These are phyloP conservation scores for Coniella vitis DNA, from an alignment of 2,329 filamentous ascomycete species.

Conservation along the genomic window DNA sequence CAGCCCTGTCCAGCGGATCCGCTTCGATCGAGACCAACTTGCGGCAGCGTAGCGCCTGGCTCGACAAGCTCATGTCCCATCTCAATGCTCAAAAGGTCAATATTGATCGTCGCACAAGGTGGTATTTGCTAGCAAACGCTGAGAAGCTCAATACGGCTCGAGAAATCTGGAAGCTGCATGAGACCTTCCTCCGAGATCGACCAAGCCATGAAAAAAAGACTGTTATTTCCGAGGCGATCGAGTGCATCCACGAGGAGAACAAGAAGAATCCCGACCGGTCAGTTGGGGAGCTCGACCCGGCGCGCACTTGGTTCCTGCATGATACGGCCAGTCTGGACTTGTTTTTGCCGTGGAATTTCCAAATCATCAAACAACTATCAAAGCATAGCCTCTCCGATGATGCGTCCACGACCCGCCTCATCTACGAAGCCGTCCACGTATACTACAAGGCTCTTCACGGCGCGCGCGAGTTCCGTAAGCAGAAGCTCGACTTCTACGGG, in stretches of 20 bases:
- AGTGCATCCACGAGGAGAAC: slow-evolving; percentile 68
- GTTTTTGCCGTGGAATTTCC: slow-evolving; percentile 72
- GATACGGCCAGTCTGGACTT: slow-evolving; percentile 67
- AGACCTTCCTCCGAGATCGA: slow-evolving; percentile 56
- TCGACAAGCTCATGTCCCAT: slow-evolving; percentile 68
- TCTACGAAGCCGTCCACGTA: slow-evolving; percentile 60
- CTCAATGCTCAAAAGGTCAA: slow-evolving; percentile 59
- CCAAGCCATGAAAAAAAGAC: slow-evolving; percentile 58
- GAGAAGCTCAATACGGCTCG: slow-evolving; percentile 81
- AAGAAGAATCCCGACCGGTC: slow-evolving; percentile 61
- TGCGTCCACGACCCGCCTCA: slow-evolving; percentile 44
- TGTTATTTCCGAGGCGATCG: slow-evolving; percentile 67
- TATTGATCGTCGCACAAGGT: slow-evolving; percentile 62
- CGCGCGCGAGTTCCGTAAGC: slow-evolving; percentile 63
- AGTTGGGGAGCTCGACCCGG: slow-evolving; percentile 65
- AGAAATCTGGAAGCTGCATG: slow-evolving; percentile 74
- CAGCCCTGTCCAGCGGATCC: slow-evolving; percentile 65
- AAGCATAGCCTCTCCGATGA: slow-evolving; percentile 53
- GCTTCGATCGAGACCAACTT: slow-evolving; percentile 79
- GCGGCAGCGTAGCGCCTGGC: slow-evolving; percentile 61
- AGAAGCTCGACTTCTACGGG: slow-evolving; percentile 66
- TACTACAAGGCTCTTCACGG: slow-evolving; percentile 64
- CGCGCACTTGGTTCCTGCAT: slow-evolving; percentile 81
- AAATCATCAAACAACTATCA: slow-evolving; percentile 67
- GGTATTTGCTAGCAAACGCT: slow-evolving; percentile 79